These are phyloP conservation scores for Microdochium nivale DNA, from an alignment of 2,329 filamentous ascomycete genomes.

Conservation along the genomic window DNA sequence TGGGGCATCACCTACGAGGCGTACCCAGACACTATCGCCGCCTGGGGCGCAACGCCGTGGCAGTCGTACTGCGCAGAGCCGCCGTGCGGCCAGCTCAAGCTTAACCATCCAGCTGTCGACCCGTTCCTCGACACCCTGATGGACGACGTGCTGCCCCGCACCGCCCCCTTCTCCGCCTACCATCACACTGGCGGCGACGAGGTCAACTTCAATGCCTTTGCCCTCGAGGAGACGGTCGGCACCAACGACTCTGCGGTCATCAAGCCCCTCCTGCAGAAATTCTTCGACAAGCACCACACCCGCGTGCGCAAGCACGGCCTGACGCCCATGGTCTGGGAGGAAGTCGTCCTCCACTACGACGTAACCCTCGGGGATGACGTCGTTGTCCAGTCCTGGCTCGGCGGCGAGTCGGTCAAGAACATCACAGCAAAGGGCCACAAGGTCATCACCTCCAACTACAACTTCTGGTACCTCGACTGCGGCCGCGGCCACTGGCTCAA, in stretches of 20 bases:
- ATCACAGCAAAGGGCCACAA: slow-evolving; percentile 58
- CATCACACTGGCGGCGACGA: slow-evolving; percentile 89
- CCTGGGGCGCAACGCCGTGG: slow-evolving; percentile 49
- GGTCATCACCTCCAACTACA: slow-evolving; percentile 67
- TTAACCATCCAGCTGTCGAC: slow-evolving; percentile 64
- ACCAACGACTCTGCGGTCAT: slow-evolving; percentile 59
- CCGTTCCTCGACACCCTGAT: slow-evolving; percentile 65
- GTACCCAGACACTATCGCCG: slow-evolving; percentile 64
- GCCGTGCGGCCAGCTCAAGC: slow-evolving; percentile 62
- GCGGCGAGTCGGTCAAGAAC: slow-evolving; percentile 49
- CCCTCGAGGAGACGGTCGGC: slow-evolving; percentile 62
- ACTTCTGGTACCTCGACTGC: slow-evolving; percentile 80
- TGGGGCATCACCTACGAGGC: slow-evolving; percentile 58
- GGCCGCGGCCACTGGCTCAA: slow-evolving; percentile 73
- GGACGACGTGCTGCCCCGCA: slow-evolving; percentile 65
- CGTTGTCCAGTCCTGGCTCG: slow-evolving; percentile 73
- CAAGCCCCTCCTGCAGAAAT: slow-evolving; percentile 67
- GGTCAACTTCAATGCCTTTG: slow-evolving; percentile 68
- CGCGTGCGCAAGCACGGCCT: slow-evolving; percentile 56
- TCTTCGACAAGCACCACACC: slow-evolving; percentile 62
- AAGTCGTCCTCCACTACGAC: slow-evolving; percentile 74
- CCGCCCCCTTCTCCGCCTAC: slow-evolving; percentile 60
- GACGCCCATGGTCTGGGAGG: slow-evolving; percentile 78
- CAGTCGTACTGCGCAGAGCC: slow-evolving; percentile 52
- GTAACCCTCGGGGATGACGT: slow-evolving; percentile 62